Evolutionary conservation across 75 land plant genomes (phyloP).

Genomic region (Pinus tabuliformis): DNA sequence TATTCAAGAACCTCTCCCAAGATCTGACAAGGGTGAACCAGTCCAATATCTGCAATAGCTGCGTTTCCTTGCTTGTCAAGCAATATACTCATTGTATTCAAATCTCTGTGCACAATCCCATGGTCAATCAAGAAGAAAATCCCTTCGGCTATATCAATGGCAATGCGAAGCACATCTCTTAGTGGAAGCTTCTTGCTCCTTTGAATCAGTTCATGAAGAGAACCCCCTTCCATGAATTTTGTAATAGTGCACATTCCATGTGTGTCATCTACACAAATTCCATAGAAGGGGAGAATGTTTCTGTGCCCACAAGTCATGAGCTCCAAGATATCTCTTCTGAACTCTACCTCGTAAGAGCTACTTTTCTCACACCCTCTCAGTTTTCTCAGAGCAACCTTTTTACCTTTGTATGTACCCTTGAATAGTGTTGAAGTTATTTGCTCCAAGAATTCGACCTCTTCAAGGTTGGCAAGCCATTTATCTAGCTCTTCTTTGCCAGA

Average conservation of each 20-base stretch:
- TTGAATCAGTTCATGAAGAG: constrained; percentile 43
- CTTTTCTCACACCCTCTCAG: constrained; percentile 65
- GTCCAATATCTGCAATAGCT: constrained; percentile 71
- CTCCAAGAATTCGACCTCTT: constrained; percentile 51
- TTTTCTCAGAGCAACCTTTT: constrained; percentile 48
- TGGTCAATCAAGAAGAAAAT: constrained; percentile 68
- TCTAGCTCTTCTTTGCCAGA: constrained; percentile 61
- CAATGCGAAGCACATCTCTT: constrained; percentile 57
- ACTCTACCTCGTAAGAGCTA: constrained; percentile 42
- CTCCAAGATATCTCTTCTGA: constrained; percentile 55
- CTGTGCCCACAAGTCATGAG: constrained; percentile 74
- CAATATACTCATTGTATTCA: constrained; percentile 59
- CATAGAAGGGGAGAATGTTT: constrained; percentile 62
- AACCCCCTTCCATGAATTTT: constrained; percentile 68
- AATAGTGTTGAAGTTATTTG: constrained; percentile 44
- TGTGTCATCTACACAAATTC: constrained; percentile 52
- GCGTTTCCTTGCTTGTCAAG: constrained; percentile 69
- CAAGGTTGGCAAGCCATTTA: constrained; percentile 50
- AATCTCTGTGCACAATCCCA: constrained; percentile 64
- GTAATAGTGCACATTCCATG: constrained; percentile 71
- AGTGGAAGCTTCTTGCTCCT: constrained; percentile 42
- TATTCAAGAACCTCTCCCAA: constrained; percentile 61
- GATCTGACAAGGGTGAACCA: constrained; percentile 45
- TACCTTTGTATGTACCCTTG: constrained; percentile 55
- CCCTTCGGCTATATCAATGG: constrained; percentile 65